Base-by-base conservation (phyloP, 176 grass and related monocot genomes). In the Pharus latifolius region DNA sequence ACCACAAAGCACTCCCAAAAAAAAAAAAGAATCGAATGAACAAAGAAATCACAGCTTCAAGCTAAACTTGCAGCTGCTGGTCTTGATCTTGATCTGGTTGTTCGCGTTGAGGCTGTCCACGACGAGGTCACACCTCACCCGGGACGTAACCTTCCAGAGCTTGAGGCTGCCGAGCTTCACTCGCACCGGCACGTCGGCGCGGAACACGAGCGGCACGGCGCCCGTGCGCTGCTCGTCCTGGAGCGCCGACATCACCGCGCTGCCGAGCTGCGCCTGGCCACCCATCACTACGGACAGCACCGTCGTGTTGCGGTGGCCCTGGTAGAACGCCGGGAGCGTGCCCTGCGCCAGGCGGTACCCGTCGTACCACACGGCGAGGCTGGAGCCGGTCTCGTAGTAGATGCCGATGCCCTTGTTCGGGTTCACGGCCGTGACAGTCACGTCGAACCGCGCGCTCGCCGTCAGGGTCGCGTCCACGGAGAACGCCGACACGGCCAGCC, bases 21-120 rank as follows among this genome's bases (percentile, higher is more conserved):
- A 31, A 17, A 44, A 7, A 20, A 16, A 28, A 74, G 24, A 70
- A 78, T 17, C 3, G 13, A 7, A 44, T 12, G 25, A 80, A 29
- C 12, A 50, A 15, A 42, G 28, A 25, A 26, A 63, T 91, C 84
- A 91, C 22, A 88, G 74, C 83, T 88, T 85, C 8, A 96, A 26
- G 13, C 88, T 25, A 59, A 96, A 96, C 70, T 96, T 96, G 84
- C 92, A 96, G 83, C 70, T 91, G 75, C 88, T 96, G 77, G 63
- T 75, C 92, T 88, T 96, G 78, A 96, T 91, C 78, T 85, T 88
- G 84, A 96, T 88, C 71, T 82, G 92, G 30, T 50, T 88, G 40
- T 55, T 69, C 6, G 75, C 82, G 7, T 74, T 85, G 74, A 96
- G 74, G 62, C 92, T 96, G 38, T 96, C 84, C 8, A 96, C 83